Base-by-base conservation (phyloP, 257 asterid genomes). In the Jaltomata sinuosa region DNA sequence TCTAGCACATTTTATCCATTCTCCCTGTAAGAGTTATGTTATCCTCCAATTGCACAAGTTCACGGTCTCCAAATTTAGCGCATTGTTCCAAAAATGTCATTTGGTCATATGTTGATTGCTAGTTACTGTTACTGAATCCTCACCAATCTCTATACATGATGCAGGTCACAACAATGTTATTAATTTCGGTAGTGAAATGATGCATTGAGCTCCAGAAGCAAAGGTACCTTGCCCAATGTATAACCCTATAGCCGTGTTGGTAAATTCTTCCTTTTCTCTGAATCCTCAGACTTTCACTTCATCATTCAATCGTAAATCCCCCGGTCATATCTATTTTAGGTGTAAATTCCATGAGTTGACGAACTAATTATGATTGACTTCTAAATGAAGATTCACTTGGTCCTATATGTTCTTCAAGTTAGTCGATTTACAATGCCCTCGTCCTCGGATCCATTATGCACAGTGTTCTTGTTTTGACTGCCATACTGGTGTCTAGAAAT, bases 91-190 rank as follows among this genome's bases (percentile, higher is more conserved):
- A 42, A 29, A 27, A 42, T 12, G 57, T 25, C 59, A 67, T 67
- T 79, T 78, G 34, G 36, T 79, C 76, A 61, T 21, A 8, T 55
- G 82, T 74, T 83, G 52, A 29, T 52, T 45, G 8, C 27, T 15
- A 29, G 59, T 68, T 71, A 25, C 87, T 84, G 36, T 27, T 31
- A 81, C 42, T 67, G 52, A 69, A 84, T 84, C 57, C 53, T 68
- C 80, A 53, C n/a, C 86, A 62, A 61, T 27, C 54, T 83, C 55
- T 86, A 74, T 84, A 25, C 71, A 67, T 32, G 83, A 85, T 89
- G 94, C 93, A 93, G 97, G 92, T 69, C 94, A 86, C 52, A 81
- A 84, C 81, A 84, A 92, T 77, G 79, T 89, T 29, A 84, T 89
- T 79, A 86, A 83, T 80, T 85, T 81, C 49, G 91, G 83, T 52